A percentile compares a stretch with the other conserved stretches of the same genome.
These are phyloP conservation scores for Mollisiaceae sp. DNA, from an alignment of 2,329 filamentous ascomycete genomes.

Conservation along the genomic window DNA sequence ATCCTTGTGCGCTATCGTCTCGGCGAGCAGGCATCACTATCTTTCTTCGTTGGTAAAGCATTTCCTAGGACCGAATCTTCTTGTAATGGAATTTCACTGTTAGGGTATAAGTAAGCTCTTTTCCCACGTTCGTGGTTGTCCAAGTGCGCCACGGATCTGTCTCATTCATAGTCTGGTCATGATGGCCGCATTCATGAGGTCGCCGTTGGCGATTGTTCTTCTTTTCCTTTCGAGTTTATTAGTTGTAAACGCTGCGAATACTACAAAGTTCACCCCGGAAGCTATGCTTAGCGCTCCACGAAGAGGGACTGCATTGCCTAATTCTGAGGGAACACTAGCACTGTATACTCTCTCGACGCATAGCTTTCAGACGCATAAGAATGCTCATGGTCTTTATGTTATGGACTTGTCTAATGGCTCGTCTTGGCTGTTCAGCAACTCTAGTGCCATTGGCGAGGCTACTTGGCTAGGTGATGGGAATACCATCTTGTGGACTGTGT, in stretches of 20 bases:
- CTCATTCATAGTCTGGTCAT: slow-evolving; percentile 15
- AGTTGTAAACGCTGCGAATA: slow-evolving; percentile 23
- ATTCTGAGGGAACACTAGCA: slow-evolving; percentile 65
- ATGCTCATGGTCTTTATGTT: slow-evolving; percentile 68
- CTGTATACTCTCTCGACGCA: slow-evolving; percentile 77
- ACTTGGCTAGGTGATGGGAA: slow-evolving; percentile 36
- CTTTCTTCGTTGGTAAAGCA: not conserved
- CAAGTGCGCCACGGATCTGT: not conserved
- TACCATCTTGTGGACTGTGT: slow-evolving; percentile 32
- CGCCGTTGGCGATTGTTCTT: not conserved
- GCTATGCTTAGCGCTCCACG: slow-evolving; percentile 77
- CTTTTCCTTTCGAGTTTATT: not conserved
- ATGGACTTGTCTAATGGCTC: slow-evolving; percentile 60
- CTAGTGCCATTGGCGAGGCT: slow-evolving; percentile 33
- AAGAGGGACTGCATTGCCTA: slow-evolving; percentile 70
- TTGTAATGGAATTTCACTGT: not conserved
- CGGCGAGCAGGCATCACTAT: slow-evolving; percentile 2
- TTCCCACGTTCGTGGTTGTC: slow-evolving; percentile 7
- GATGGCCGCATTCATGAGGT: slow-evolving; percentile 6
- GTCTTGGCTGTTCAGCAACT: slow-evolving; percentile 33
- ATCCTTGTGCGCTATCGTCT: slow-evolving; percentile 9
- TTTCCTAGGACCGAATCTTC: no score
- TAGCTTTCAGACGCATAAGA: slow-evolving; percentile 74
- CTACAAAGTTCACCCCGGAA: slow-evolving; percentile 66
- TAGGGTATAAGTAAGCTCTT: slow-evolving; percentile 20